Percentiles rank a stretch among this genome's conserved stretches.
phyloP scores from a whole-genome alignment of 2,329 filamentous ascomycete genomes.

The Tolypocladium capitatum region DNA sequence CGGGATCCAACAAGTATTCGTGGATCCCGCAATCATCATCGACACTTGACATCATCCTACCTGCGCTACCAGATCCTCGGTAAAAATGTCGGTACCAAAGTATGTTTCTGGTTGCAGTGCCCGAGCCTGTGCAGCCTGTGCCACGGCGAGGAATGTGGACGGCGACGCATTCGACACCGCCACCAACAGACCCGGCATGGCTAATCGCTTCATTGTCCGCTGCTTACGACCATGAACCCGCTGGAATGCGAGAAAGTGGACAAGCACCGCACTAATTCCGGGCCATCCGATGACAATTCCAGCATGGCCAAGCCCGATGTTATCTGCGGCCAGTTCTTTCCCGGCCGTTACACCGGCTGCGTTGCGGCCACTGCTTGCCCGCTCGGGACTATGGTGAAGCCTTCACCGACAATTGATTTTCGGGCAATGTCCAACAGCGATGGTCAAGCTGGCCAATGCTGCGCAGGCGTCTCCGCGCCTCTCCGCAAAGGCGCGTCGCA shows the following conservation, averaged over 20 bases:
- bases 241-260: neutral
- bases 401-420: neutral
- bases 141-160: neutral
- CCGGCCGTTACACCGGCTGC: too few relatives aligned
- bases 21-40: neutral
- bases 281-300: too few relatives aligned
- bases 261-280: neutral
- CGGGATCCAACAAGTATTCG: neutral
- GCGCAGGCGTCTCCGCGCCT: neutral
- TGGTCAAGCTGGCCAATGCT: neutral
- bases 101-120: neutral
- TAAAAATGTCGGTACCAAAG: too few relatives aligned
- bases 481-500: neutral
- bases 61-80: neutral
- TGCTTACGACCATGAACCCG: neutral
- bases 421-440: too few relatives aligned
- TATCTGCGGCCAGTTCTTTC: neutral
- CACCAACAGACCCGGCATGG: neutral
- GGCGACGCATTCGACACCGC: too few relatives aligned
- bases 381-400: neutral
- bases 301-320: neutral
- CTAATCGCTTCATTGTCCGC: neutral
- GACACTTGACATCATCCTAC: too few relatives aligned
- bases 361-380: neutral
- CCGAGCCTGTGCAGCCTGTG: neutral